phyloP scores from a whole-genome alignment of 345 rosid genomes.

The Garcia nutans region DNA sequence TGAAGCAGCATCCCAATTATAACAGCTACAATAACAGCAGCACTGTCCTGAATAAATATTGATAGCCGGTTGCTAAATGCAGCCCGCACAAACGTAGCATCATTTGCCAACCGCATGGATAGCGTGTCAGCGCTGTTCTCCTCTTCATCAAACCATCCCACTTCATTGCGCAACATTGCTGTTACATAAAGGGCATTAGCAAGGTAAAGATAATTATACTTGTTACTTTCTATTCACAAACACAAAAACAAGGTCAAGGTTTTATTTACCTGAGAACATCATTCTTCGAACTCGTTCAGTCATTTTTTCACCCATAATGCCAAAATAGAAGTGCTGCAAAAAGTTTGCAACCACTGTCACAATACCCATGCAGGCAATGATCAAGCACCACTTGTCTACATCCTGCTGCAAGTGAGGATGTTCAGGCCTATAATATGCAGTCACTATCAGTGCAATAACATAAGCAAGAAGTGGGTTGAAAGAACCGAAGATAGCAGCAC shows the following conservation, averaged over 20 bases:
- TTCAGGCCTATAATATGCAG: slow-evolving; percentile 58
- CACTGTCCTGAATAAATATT: slow-evolving; percentile 92
- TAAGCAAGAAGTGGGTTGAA: slow-evolving; percentile 98
- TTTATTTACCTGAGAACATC: slow-evolving; percentile 93
- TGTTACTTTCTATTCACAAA: neutral
- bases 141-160: slow-evolving; percentile 99
- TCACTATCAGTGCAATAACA: slow-evolving; percentile 79
- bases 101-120: slow-evolving; percentile 99
- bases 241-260: slow-evolving; percentile 14
- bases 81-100: slow-evolving; percentile 98
- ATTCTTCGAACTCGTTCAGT: slow-evolving; percentile 94
- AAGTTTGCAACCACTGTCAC: slow-evolving; percentile 97
- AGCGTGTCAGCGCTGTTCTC: slow-evolving; percentile 93
- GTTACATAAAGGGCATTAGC: slow-evolving; percentile 35
- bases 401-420: slow-evolving; percentile 57
- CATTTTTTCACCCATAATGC: slow-evolving; percentile 99
- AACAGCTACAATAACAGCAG: slow-evolving; percentile 87
- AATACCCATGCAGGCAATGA: slow-evolving; percentile 96
- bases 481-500: slow-evolving; percentile 98
- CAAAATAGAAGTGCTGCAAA: slow-evolving; percentile 97
- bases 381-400: slow-evolving; percentile 95
- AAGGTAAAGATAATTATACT: slow-evolving; percentile 14
- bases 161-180: slow-evolving; percentile 99
- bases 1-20: slow-evolving; percentile 84
- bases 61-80: slow-evolving; percentile 99